Conservation (phyloP, 140 eudicot genomes). For the Bidens hawaiensis region DNA sequence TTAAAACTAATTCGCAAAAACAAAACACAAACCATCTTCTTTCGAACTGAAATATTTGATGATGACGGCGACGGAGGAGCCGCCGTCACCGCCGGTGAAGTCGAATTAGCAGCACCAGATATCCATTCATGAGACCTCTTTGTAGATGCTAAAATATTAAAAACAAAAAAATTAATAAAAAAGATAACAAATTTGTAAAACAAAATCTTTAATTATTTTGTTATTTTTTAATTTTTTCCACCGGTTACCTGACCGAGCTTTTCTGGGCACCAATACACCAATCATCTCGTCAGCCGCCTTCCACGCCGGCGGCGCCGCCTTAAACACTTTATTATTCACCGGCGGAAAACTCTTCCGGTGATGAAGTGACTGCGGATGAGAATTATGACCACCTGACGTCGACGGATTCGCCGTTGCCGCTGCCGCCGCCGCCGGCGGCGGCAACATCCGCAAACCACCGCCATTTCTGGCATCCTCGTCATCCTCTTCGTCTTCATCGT, state of each 20-base stretch:
- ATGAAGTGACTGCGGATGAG: constrained; percentile 23
- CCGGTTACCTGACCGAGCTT: constrained; percentile 95
- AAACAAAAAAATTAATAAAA: neutral
- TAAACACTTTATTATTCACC: constrained; percentile 29
- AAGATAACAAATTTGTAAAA: neutral
- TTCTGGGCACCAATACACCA: constrained; percentile 81
- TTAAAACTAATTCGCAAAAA: constrained; percentile 44
- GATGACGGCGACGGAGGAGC: constrained; percentile 88
- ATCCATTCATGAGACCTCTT: constrained; percentile 87
- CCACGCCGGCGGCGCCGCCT: constrained; percentile 62
- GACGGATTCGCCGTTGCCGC: constrained; percentile 21
- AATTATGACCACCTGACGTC: neutral
- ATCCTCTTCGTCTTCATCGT: constrained; percentile 76
- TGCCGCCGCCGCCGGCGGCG: constrained; percentile 42
- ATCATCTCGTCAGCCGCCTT: constrained; percentile 87
- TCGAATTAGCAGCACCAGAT: constrained; percentile 41
- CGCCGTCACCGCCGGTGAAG: constrained; percentile 46
- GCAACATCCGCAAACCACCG: constrained; percentile 42
- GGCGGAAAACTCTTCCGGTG: constrained; percentile 73
- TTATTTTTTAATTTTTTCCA: too few species aligned
- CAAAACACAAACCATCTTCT: constrained; percentile 67
- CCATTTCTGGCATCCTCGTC: constrained; percentile 40
- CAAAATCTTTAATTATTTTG: too few species aligned
- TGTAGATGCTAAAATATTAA: constrained; percentile 60
- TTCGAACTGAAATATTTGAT: constrained; percentile 52